Evolutionary conservation across 148 eudicot species (phyloP), one percentile per base, ranked within the genome.

Genomic region (Chenopodium formosanum): DNA sequence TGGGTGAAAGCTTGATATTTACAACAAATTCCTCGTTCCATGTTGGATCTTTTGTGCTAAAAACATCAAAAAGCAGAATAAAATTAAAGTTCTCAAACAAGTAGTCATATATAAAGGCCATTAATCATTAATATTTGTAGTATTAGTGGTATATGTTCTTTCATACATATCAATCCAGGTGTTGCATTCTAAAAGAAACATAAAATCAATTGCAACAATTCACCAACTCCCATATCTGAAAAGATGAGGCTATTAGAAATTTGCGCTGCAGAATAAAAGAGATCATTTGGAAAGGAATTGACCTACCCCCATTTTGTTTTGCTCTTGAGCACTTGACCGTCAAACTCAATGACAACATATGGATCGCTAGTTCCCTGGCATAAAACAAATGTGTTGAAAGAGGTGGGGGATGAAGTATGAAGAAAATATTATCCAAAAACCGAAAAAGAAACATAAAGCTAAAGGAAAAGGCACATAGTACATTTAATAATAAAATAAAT

Each of bases 361-460:
- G 99, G 99, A 89, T 96, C 97, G 82, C 99, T 96, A 62, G 98
- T 96, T 84, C 99, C 99, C 99, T 95, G 89, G 75, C 88, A 85
- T 75, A 52, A 80, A 66, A 84, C 20, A 70, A 75, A 7, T 73
- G 52, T 20, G 14, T 47, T 29, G 10, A 32, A 52, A 50, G 20
- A 32, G 68, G 23, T 8, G 13, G n/a, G 67, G 7, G 34, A 29
- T 63, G 47, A 60, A n/a, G 64, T 67, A 22, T 50, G 32, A 31
- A 56, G 7, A 82, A 2, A 56, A 23, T 74, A 52, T 44, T 4
- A 71, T 37, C 72, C 40, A 25, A 16, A 50, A 32, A 12, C n/a
- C 27, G 10, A 19, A 29, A 32, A 52, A 13, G 1, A 63, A 32
- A 31, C 31, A n/a, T 4, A 23, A 78, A 34, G 14, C 3, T 56